Evolutionary conservation across 2,329 filamentous ascomycete genomes (phyloP).

Genomic region (Colletotrichum sp.): DNA sequence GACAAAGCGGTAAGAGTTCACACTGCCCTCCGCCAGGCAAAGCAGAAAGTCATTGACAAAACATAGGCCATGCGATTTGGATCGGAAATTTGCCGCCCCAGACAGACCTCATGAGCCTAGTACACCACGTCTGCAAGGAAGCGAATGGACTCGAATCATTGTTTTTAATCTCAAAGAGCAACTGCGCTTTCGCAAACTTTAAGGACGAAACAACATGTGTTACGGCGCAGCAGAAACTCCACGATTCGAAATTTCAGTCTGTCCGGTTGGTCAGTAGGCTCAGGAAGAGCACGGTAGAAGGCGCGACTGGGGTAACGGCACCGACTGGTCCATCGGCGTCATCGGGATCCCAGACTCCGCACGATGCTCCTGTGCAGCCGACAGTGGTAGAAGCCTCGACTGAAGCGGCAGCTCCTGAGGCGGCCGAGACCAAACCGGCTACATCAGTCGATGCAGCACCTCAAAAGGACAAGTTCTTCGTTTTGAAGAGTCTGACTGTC

Average conservation of each 20-base stretch:
- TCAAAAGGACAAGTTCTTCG: constrained; percentile 80
- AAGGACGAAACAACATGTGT: constrained; percentile 78
- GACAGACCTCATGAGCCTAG: constrained; percentile 81
- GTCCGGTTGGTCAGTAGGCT: constrained; percentile 86
- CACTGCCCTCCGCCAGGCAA: constrained; percentile 18
- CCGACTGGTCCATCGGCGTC: constrained; percentile 60
- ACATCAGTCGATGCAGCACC: constrained; percentile 18
- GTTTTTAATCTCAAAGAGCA: constrained; percentile 95
- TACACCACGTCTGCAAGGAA: constrained; percentile 86
- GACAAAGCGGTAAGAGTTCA: constrained; percentile 59
- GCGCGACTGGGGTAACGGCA: constrained; percentile 50
- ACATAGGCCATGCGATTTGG: constrained; percentile 86
- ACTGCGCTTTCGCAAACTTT: constrained; percentile 97
- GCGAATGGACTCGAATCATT: constrained; percentile 83
- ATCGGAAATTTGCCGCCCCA: constrained; percentile 91
- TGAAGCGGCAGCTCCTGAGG: background rate
- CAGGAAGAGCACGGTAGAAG: constrained; percentile 61
- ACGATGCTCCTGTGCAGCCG: background rate
- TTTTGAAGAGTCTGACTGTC: constrained; percentile 90
- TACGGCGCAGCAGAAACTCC: constrained; percentile 80
- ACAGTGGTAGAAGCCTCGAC: background rate
- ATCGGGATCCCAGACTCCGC: constrained; percentile 9
- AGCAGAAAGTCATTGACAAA: constrained; percentile 14
- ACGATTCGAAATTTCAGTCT: constrained; percentile 89
- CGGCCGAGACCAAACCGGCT: background rate